A percentile compares a stretch with the other conserved stretches of the same genome.
These are phyloP conservation scores for Phytopythium litorale DNA, from an alignment of 352 stramenopile species.

Conservation along the genomic window DNA sequence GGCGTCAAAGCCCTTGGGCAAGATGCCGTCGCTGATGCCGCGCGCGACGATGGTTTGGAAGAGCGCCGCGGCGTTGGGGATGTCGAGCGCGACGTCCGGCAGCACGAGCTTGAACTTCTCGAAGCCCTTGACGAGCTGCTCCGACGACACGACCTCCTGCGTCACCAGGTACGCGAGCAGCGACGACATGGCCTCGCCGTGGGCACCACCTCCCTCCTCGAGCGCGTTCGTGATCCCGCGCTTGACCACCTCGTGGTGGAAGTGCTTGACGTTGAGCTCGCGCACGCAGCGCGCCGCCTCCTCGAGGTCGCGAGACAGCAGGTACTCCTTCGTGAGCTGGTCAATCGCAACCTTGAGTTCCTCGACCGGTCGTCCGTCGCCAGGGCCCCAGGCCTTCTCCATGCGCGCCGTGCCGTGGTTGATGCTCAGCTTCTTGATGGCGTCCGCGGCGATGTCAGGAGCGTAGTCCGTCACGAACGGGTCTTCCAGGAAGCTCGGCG, in stretches of 20 bases:
- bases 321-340: constrained; percentile 96
- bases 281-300: constrained; percentile 90
- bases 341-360: constrained; percentile 94
- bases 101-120: constrained; percentile 73
- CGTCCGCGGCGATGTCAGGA: constrained; percentile 94
- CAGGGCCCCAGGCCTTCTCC: constrained; percentile 97
- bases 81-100: constrained; percentile 62
- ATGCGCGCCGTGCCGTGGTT: constrained; percentile 95
- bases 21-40: constrained; percentile 42
- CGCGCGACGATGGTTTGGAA: constrained; percentile 41
- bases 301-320: constrained; percentile 93
- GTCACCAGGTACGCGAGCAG: constrained; percentile 69
- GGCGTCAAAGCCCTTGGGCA: constrained; percentile 42
- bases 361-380: constrained; percentile 87
- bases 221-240: constrained; percentile 61
- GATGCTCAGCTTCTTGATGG: constrained; percentile 95
- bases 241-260: constrained; percentile 97
- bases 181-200: constrained; percentile 60
- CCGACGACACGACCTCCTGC: constrained; percentile 51
- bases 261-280: constrained; percentile 95
- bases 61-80: constrained; percentile 45
- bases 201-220: constrained; percentile 42
- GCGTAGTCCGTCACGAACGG: constrained; percentile 93
- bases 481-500: constrained; percentile 97
- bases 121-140: constrained; percentile 79